phyloP scores from a whole-genome alignment of 169 alveolate species.

The Plasmodium knowlesi region DNA sequence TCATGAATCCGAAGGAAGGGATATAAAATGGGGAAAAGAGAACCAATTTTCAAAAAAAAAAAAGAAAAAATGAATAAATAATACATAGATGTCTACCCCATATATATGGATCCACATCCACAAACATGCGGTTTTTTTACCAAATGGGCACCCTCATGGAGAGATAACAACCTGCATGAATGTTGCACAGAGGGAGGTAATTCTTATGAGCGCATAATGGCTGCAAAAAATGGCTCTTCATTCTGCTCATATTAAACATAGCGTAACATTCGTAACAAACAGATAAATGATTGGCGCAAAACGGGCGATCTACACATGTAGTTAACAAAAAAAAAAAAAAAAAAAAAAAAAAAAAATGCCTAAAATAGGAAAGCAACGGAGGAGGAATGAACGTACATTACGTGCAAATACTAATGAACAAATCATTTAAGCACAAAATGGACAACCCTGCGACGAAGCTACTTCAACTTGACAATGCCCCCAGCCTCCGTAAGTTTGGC shows the following conservation, averaged over 20 bases:
- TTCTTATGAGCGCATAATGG: not conserved
- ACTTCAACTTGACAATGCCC: conserved; percentile 70
- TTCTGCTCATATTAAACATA: not conserved
- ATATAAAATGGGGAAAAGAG: not conserved
- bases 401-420: not conserved
- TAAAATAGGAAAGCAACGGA: not conserved
- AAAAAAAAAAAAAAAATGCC: not conserved
- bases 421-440: not conserved
- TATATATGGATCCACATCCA: not conserved
- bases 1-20: not conserved
- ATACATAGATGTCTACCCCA: not conserved
- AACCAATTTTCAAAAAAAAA: not conserved
- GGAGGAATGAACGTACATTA: not conserved
- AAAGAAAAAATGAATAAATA: not conserved
- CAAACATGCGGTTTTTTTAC: not conserved
- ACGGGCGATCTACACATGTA: not conserved
- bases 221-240: not conserved
- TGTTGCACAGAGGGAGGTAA: not conserved
- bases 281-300: not conserved
- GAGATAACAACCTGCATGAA: not conserved
- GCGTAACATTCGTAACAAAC: not conserved
- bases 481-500: conserved; percentile 75
- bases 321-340: too few species aligned
- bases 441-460: not conserved
- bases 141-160: not conserved